phyloP scores from a whole-genome alignment of 208 protist species.

The Leishmania aethiopica region DNA sequence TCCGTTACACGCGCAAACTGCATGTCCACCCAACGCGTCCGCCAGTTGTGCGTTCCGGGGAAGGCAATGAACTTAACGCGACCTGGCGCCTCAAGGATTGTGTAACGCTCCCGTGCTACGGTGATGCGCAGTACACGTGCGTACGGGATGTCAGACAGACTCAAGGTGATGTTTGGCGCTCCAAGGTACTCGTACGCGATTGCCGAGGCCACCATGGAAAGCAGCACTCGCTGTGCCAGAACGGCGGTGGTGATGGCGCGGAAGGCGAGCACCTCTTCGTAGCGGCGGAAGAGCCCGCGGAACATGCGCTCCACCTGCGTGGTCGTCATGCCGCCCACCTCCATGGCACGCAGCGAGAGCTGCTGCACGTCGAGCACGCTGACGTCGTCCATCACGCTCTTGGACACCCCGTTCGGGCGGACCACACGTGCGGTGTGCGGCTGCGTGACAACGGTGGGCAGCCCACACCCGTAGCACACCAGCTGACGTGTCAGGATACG shows the following conservation, averaged over 20 bases:
- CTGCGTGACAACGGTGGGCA: constrained; percentile 66
- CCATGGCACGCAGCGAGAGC: constrained; percentile 33
- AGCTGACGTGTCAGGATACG: constrained; percentile 45
- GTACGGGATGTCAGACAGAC: constrained; percentile 73
- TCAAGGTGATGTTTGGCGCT: constrained; percentile 61
- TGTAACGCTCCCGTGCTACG: constrained; percentile 48
- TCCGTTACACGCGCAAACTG: constrained; percentile 36
- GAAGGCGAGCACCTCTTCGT: constrained; percentile 60
- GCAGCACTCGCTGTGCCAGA: constrained; percentile 54
- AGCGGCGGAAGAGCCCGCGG: constrained; percentile 46
- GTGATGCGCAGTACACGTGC: constrained; percentile 56
- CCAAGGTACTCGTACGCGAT: constrained; percentile 72
- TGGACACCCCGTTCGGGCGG: constrained; percentile 18
- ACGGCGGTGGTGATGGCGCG: constrained; percentile 28
- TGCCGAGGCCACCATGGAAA: constrained; percentile 53
- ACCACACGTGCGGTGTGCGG: constrained; percentile 62
- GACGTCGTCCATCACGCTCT: constrained; percentile 14
- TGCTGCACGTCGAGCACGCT: constrained; percentile 44
- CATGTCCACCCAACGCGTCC: constrained; percentile 58
- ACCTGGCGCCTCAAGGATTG: constrained; percentile 68
- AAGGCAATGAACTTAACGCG: constrained; percentile 79
- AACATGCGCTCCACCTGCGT: constrained; percentile 52
- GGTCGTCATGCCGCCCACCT: constrained; percentile 36
- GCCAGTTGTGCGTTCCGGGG: constrained; percentile 83
- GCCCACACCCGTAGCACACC: constrained; percentile 51